These are phyloP conservation scores for Osmanthus fragrans DNA, from an alignment of 257 asterid species.

Conservation along the genomic window DNA sequence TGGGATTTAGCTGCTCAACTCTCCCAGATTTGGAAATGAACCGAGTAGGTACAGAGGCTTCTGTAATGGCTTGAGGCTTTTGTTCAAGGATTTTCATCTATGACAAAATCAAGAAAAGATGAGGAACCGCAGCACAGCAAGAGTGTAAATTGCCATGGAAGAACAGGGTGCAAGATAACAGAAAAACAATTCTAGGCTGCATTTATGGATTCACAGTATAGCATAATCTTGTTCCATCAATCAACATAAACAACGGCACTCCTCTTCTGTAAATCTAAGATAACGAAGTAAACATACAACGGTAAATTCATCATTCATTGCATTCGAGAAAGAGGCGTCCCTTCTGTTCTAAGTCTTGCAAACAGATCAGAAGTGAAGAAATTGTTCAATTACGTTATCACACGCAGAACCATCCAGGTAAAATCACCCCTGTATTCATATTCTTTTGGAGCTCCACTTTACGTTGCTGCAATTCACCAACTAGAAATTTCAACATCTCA, in stretches of 20 bases:
- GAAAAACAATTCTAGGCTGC: neutral
- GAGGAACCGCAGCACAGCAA: too few relatives aligned
- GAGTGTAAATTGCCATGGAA: neutral
- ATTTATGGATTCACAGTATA: neutral
- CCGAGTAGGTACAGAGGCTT: neutral
- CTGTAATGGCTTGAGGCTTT: neutral
- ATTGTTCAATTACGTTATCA: neutral
- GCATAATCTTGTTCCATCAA: neutral
- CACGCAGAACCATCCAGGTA: neutral
- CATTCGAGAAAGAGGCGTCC: neutral
- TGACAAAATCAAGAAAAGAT: too few relatives aligned
- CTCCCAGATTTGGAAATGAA: neutral
- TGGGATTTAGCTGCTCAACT: too few relatives aligned
- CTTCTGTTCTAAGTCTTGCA: neutral
- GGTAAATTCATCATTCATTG: neutral
- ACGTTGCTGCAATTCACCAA: slow-evolving; percentile 24
- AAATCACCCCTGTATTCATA: slow-evolving; percentile 6
- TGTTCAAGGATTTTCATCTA: neutral
- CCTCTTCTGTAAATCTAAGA: neutral
- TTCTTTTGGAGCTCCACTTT: slow-evolving; percentile 23
- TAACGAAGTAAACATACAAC: neutral
- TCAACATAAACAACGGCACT: neutral
- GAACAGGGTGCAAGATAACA: neutral
- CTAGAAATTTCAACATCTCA: slow-evolving; percentile 31
- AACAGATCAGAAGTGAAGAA: neutral